phyloP scores from a whole-genome alignment of 2,329 filamentous ascomycete genomes.

The Hymenoscyphus salicellus region DNA sequence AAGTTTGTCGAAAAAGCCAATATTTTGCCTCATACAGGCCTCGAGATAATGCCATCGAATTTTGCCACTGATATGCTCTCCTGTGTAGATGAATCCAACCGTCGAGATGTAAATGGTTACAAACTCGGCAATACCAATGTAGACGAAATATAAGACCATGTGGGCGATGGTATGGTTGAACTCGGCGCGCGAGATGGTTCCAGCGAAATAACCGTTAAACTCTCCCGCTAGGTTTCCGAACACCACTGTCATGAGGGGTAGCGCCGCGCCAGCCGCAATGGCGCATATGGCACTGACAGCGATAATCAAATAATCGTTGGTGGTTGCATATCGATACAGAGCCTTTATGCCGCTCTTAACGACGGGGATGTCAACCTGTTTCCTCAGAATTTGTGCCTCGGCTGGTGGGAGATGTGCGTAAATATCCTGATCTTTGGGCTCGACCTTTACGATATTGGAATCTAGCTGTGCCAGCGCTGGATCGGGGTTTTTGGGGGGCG shows the following conservation, averaged over 20 bases:
- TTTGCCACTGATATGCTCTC: constrained; percentile 74
- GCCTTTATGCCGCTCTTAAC: constrained; percentile 62
- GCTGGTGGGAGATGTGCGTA: constrained; percentile 61
- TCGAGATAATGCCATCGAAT: constrained; percentile 80
- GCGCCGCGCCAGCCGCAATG: constrained; percentile 56
- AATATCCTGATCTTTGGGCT: constrained; percentile 44
- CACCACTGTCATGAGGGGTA: constrained; percentile 58
- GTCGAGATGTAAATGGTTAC: constrained; percentile 75
- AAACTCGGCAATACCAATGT: constrained; percentile 79
- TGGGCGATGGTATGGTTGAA: constrained; percentile 61
- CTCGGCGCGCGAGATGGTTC: constrained; percentile 44
- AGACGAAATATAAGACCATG: constrained; percentile 79
- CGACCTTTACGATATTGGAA: constrained; percentile 35
- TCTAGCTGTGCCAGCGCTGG: constrained; percentile 54
- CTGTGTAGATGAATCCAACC: constrained; percentile 84
- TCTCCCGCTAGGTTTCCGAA: constrained; percentile 73
- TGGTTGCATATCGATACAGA: constrained; percentile 55
- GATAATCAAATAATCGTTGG: constrained; percentile 50
- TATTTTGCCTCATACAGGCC: constrained; percentile 82
- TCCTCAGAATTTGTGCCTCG: constrained; percentile 65
- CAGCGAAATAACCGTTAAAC: constrained; percentile 61
- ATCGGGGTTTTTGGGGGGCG: not conserved
- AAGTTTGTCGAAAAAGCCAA: constrained; percentile 89
- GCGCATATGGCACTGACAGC: constrained; percentile 50
- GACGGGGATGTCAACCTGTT: constrained; percentile 64